Percentiles rank a stretch among this genome's conserved stretches.
phyloP scores from a whole-genome alignment of 225 moss, liverwort and hornwort species.

The Thuidium tamariscinum region DNA sequence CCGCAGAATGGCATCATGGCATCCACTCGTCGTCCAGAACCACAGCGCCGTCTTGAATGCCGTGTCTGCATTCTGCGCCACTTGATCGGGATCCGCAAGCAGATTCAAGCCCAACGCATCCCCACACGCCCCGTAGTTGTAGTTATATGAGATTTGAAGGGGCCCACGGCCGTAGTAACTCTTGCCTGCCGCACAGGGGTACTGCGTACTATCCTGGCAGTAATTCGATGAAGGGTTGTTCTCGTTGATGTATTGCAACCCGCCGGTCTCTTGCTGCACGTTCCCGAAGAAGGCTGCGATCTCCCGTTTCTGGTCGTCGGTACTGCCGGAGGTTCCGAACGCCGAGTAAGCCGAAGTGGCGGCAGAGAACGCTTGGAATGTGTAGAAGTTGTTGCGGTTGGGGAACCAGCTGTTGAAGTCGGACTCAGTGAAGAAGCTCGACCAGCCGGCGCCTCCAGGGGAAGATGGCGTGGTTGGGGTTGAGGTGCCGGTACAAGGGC shows the following conservation, averaged over 20 bases:
- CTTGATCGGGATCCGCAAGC: slow-evolving; percentile 27
- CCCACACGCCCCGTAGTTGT: slow-evolving; percentile 40
- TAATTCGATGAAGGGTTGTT: background rate
- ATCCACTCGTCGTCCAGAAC: slow-evolving; percentile 35
- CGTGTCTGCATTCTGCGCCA: background rate
- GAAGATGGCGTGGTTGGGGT: background rate
- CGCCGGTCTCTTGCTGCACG: slow-evolving; percentile 15
- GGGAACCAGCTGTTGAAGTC: slow-evolving; percentile 20
- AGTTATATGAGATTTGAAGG: slow-evolving; percentile 36
- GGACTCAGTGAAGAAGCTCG: slow-evolving; percentile 2
- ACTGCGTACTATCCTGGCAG: background rate
- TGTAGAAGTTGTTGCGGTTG: background rate
- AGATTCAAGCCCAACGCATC: slow-evolving; percentile 2
- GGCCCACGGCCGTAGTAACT: slow-evolving; percentile 42
- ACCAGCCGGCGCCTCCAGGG: background rate
- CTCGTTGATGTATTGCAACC: background rate
- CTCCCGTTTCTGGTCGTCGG: slow-evolving; percentile 18
- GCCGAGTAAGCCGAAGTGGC: background rate
- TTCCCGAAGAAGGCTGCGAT: slow-evolving; percentile 34
- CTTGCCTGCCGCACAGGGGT: slow-evolving; percentile 24
- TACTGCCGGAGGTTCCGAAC: slow-evolving; percentile 6
- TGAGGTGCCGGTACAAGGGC: background rate
- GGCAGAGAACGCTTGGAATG: background rate
- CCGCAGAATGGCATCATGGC: slow-evolving; percentile 19
- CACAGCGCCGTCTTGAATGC: slow-evolving; percentile 45